Evolutionary conservation across 495 filamentous ascomycete genomes (phyloP).

Genomic region (Sphaerosporella brunnea): DNA sequence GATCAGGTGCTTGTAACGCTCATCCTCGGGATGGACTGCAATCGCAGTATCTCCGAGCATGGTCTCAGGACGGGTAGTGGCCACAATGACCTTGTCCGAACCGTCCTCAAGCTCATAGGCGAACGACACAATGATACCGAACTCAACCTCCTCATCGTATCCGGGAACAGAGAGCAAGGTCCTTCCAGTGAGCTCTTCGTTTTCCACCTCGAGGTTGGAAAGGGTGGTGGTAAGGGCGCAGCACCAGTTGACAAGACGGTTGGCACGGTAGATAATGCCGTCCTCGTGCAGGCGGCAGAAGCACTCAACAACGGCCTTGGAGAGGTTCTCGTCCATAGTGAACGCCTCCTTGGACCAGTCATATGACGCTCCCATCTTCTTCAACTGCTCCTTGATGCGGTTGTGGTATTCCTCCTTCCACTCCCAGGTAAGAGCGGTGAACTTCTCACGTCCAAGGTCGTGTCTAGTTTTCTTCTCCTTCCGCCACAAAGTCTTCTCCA

Average conservation of each 20-base stretch:
- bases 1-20: conserved; percentile 46
- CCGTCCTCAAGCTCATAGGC: conserved; percentile 55
- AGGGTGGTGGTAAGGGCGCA: conserved; percentile 55
- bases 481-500: conserved; percentile 63
- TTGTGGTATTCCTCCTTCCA: conserved; percentile 48
- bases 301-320: conserved; percentile 50
- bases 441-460: conserved; percentile 46
- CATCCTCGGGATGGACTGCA: conserved; percentile 55
- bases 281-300: conserved; percentile 61
- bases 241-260: conserved; percentile 67
- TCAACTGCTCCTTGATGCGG: conserved; percentile 24
- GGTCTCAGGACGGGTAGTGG: conserved; percentile 65
- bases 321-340: conserved; percentile 55
- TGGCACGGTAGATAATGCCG: conserved; percentile 58
- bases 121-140: conserved; percentile 46
- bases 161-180: conserved; percentile 21
- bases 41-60: conserved; percentile 68
- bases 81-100: conserved; percentile 51
- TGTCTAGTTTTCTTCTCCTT: conserved; percentile 50
- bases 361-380: conserved; percentile 44
- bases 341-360: conserved; percentile 51
- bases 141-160: conserved; percentile 24
- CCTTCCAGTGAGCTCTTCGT: conserved; percentile 41
- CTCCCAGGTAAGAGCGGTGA: conserved; percentile 44
- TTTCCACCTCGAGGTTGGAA: conserved; percentile 60